Evolutionary conservation across 148 eudicot species (phyloP), one percentile per base, ranked within the genome.

Genomic region (Linanthus parryae): DNA sequence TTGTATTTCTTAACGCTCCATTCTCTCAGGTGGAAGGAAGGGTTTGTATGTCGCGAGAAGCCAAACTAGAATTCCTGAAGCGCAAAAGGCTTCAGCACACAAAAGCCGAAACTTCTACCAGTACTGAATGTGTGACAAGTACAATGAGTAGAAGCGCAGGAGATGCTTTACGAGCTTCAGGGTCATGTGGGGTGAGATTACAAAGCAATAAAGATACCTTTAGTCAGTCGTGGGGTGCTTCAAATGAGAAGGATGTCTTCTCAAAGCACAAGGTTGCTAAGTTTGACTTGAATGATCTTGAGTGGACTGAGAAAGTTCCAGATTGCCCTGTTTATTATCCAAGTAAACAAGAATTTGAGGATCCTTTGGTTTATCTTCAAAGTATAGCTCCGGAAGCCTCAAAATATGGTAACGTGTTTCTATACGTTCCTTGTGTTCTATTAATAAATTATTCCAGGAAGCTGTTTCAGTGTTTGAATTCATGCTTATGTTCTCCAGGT

Each of bases 1-100:
- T n/a, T n/a, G n/a, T n/a, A n/a, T n/a, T n/a, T n/a, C n/a, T n/a
- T n/a, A n/a, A n/a, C n/a, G n/a, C n/a, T n/a, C n/a, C n/a, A n/a
- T n/a, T n/a, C n/a, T n/a, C n/a, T 72, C 61, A 91, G 98, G 98
- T 91, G 84, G 94, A 91, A 71, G 90, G 98, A 71, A 73, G 77
- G 78, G 73, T 46, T 57, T 66, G 76, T 59, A 63, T 68, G 61
- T 91, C 85, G 20, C 75, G 80, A 73, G 94, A 86, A 67, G 77
- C 79, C 60, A 81, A 73, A 68, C 62, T 91, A 34, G 94, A 86
- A 66, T 69, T 81, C 65, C 49, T 91, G 79, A 91, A 76, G 83
- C 77, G 66, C 60, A 87, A 86, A 73, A 83, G 81, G 81, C 87
- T 91, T 70, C 82, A 86, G 70, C 69, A 65, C 48, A 57, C 71